A percentile compares a stretch with the other conserved stretches of the same genome.
These are phyloP conservation scores for Hansenula lynferdii DNA, from an alignment of 1,139 yeast species.

Conservation along the genomic window DNA sequence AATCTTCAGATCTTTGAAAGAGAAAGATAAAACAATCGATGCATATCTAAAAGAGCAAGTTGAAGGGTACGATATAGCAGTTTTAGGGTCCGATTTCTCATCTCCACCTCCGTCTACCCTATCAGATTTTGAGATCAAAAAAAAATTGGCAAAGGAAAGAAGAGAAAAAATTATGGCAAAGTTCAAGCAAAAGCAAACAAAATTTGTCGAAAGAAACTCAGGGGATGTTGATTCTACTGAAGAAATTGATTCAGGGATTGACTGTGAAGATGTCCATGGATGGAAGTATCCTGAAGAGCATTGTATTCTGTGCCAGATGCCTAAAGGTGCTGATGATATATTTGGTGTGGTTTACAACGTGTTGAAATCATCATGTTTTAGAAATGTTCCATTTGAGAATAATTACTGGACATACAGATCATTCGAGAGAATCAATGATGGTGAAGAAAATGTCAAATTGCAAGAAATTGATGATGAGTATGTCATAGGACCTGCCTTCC, in stretches of 20 bases:
- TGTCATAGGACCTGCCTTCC: slow-evolving; percentile 73
- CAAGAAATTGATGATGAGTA: slow-evolving; percentile 33
- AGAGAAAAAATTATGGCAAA: slow-evolving; percentile 72
- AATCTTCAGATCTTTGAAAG: slow-evolving; percentile 38
- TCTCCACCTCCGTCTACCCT: slow-evolving; percentile 14
- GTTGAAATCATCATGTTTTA: slow-evolving; percentile 53
- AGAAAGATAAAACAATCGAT: slow-evolving; percentile 23
- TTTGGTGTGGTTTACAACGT: slow-evolving; percentile 71
- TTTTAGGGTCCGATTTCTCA: slow-evolving; percentile 17
- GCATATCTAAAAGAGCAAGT: slow-evolving; percentile 29
- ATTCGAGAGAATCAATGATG: slow-evolving; percentile 49
- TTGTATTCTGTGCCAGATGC: slow-evolving; percentile 88
- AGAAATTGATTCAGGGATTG: slow-evolving; percentile 38
- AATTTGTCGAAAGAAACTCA: slow-evolving; percentile 52
- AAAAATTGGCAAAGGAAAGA: slow-evolving; percentile 65
- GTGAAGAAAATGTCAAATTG: slow-evolving; percentile 35
- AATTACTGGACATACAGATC: slow-evolving; percentile 64
- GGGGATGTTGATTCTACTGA: slow-evolving; percentile 26
- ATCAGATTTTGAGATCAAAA: slow-evolving; percentile 54
- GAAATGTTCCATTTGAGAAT: slow-evolving; percentile 60
- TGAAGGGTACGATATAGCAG: slow-evolving; percentile 24
- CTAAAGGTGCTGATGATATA: slow-evolving; percentile 60
- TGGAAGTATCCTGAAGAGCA: slow-evolving; percentile 79
- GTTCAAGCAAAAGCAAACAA: slow-evolving; percentile 70
- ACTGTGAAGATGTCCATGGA: slow-evolving; percentile 28